Conservation (phyloP, 129 eudicot species). For the Artemisia argyi region DNA sequence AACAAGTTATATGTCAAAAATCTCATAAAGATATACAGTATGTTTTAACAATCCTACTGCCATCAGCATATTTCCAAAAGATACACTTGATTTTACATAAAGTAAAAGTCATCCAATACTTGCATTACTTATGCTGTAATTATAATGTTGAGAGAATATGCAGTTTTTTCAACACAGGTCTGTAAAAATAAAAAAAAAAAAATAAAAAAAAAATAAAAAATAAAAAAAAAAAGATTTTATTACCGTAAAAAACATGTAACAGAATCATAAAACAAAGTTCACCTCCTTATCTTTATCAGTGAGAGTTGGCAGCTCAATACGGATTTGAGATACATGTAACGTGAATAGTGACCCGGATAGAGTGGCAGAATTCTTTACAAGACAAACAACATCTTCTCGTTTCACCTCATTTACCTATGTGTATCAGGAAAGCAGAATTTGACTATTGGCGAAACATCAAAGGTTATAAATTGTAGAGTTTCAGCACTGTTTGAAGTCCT, state of each 20-base stretch:
- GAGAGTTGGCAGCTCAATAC: slow-evolving; percentile 81
- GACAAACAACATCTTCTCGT: slow-evolving; percentile 76
- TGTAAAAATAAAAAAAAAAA: background rate
- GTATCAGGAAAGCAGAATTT: slow-evolving; percentile 5
- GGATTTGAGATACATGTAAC: slow-evolving; percentile 79
- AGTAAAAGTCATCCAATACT: background rate
- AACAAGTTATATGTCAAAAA: slow-evolving; percentile 1
- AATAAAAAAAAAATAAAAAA: background rate
- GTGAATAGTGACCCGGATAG: slow-evolving; percentile 75
- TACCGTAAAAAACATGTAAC: background rate
- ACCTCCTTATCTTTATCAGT: slow-evolving; percentile 92
- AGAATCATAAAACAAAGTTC: slow-evolving; percentile 7
- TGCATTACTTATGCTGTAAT: background rate
- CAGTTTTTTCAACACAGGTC: too few species aligned
- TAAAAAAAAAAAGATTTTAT: background rate
- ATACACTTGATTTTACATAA: slow-evolving; percentile 13
- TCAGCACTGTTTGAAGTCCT: too few species aligned
- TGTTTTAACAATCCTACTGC: too few species aligned
- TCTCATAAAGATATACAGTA: background rate
- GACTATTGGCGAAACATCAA: background rate
- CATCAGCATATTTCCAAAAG: slow-evolving; percentile 1
- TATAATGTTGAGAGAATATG: too few species aligned
- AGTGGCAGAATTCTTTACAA: slow-evolving; percentile 81
- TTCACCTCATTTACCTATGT: slow-evolving; percentile 68
- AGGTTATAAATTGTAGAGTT: background rate